Percentiles rank a stretch among this genome's conserved stretches.
phyloP scores from a whole-genome alignment of 2,329 filamentous ascomycete genomes.

The Trichoderma simmonsii region DNA sequence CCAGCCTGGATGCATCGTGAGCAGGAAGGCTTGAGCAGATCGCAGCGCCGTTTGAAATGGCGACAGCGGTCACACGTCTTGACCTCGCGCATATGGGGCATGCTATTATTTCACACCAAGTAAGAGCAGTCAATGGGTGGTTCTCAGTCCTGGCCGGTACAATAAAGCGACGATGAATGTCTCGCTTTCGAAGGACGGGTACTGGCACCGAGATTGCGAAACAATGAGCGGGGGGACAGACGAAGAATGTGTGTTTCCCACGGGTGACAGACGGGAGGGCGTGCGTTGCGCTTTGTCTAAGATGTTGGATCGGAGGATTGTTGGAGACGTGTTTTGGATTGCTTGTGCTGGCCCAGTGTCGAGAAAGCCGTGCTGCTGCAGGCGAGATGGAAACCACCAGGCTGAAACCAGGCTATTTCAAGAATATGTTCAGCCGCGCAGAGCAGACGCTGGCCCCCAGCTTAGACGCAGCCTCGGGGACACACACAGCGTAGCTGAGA shows the following conservation, averaged over 20 bases:
- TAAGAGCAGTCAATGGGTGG: neutral
- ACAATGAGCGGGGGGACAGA: neutral
- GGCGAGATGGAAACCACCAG: neutral
- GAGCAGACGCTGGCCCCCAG: constrained; percentile 9
- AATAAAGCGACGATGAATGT: neutral
- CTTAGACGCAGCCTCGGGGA: constrained; percentile 11
- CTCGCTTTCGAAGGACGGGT: neutral
- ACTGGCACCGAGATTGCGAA: neutral
- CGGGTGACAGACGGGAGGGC: neutral
- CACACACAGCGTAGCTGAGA: neutral
- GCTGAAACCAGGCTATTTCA: constrained; percentile 4
- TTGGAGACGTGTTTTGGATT: neutral
- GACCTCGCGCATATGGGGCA: constrained; percentile 31
- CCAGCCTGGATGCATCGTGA: constrained; percentile 34
- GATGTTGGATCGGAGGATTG: constrained; percentile 6
- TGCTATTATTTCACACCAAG: constrained; percentile 8
- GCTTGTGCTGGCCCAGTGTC: constrained; percentile 1
- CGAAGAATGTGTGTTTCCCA: neutral
- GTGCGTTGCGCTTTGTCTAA: constrained; percentile 6
- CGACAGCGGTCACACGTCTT: constrained; percentile 38
- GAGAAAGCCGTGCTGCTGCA: neutral
- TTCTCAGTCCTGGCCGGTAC: neutral
- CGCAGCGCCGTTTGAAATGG: constrained; percentile 37
- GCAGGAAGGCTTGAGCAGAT: constrained; percentile 35
- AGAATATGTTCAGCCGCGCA: constrained; percentile 10